These are phyloP conservation scores for Yamadazyma tumulicola DNA, from an alignment of 805 yeast genomes.

Conservation along the genomic window DNA sequence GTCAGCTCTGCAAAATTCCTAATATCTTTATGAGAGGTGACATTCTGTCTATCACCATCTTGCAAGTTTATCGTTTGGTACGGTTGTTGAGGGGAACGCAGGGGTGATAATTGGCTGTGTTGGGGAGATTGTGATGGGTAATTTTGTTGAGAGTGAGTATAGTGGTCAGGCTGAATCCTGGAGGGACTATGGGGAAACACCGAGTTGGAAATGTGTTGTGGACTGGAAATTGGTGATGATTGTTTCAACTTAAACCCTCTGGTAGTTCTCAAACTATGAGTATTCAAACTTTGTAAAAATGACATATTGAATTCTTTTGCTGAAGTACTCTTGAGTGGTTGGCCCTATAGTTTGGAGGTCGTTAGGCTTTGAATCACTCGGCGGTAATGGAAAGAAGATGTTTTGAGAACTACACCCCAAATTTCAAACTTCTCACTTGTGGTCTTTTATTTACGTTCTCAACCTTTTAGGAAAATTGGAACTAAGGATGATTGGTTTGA, in stretches of 20 bases:
- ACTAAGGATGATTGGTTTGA: too few species aligned
- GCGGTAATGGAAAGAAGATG: too few species aligned
- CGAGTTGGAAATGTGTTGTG: conserved; percentile 30
- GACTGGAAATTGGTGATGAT: conserved; percentile 36
- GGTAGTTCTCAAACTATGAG: conserved; percentile 40
- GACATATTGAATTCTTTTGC: conserved; percentile 13
- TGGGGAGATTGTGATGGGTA: conserved; percentile 9
- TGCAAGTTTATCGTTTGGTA: conserved; percentile 30
- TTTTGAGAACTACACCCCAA: too few species aligned
- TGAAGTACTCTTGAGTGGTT: not conserved
- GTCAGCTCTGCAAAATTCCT: conserved; percentile 92
- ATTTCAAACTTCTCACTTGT: too few species aligned
- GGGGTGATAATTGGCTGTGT: conserved; percentile 18
- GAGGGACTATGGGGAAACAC: conserved; percentile 26
- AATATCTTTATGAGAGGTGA: conserved; percentile 65
- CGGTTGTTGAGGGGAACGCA: conserved; percentile 18
- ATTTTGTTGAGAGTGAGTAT: conserved; percentile 11
- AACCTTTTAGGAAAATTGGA: conserved; percentile 10
- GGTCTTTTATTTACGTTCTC: conserved; percentile 11
- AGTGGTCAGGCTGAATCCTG: conserved; percentile 8
- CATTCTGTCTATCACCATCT: conserved; percentile 20
- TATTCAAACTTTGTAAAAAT: conserved; percentile 42
- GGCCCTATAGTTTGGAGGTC: too few species aligned
- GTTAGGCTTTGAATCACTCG: too few species aligned
- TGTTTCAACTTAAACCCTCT: conserved; percentile 42